Percentiles rank a stretch among this genome's conserved stretches.
Evolutionary conservation across 176 grass and related monocot species (phyloP).

Genomic region (Pontederia paniculata): DNA sequence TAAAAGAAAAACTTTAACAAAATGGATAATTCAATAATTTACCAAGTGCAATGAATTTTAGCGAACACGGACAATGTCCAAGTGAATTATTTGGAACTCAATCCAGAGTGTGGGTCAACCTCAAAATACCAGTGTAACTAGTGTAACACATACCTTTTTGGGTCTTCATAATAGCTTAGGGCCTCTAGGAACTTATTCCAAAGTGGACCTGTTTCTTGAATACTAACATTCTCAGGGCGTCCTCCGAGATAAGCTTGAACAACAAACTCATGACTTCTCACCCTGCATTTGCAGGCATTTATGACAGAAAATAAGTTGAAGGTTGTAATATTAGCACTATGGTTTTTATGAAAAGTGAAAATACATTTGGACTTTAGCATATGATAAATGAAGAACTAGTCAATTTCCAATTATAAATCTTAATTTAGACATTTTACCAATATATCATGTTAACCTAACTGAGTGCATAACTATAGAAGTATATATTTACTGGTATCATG

Average conservation of each 20-base stretch:
- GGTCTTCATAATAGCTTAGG: constrained; percentile 57
- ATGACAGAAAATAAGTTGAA: neutral
- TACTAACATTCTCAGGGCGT: constrained; percentile 62
- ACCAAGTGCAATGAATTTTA: too few species aligned
- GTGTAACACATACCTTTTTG: constrained; percentile 48
- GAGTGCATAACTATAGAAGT: too few species aligned
- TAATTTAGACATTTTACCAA: too few species aligned
- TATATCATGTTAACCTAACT: too few species aligned
- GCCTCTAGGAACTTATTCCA: constrained; percentile 78
- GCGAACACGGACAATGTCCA: neutral
- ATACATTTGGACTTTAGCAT: too few species aligned
- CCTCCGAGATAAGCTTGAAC: constrained; percentile 86
- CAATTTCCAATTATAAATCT: too few species aligned
- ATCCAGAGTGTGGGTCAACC: neutral
- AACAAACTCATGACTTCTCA: constrained; percentile 71
- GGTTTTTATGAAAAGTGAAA: too few species aligned
- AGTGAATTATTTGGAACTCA: neutral
- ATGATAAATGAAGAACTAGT: too few species aligned
- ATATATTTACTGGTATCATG: too few species aligned
- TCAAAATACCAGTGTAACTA: neutral
- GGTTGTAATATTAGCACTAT: too few species aligned
- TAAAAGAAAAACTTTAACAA: too few species aligned
- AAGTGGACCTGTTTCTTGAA: constrained; percentile 81
- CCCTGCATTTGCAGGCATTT: constrained; percentile 23
- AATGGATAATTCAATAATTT: too few species aligned